Evolutionary conservation across 805 yeast genomes (phyloP).

Genomic region (Saccharomyces jurei): DNA sequence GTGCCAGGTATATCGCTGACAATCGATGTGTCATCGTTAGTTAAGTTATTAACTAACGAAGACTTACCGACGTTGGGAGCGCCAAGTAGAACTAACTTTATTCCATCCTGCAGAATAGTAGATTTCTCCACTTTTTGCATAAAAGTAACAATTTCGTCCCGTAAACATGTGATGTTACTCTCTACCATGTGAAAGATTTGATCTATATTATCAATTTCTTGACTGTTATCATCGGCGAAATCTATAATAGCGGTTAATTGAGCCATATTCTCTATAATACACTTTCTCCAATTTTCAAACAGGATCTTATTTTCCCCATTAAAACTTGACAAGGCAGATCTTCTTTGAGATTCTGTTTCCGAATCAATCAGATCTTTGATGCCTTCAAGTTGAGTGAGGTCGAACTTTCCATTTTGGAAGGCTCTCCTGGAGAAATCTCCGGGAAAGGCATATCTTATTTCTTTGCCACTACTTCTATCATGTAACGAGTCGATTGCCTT

Average conservation of each 20-base stretch:
- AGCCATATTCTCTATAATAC: slow-evolving; percentile 60
- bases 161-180: slow-evolving; percentile 34
- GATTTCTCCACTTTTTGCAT: slow-evolving; percentile 43
- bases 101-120: slow-evolving; percentile 62
- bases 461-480: slow-evolving; percentile 30
- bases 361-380: slow-evolving; percentile 83
- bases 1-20: slow-evolving; percentile 92
- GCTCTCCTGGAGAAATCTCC: slow-evolving; percentile 91
- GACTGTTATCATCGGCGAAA: slow-evolving; percentile 78
- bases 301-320: slow-evolving; percentile 54
- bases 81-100: slow-evolving; percentile 67
- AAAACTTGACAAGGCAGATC: slow-evolving; percentile 64
- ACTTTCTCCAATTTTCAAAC: slow-evolving; percentile 59
- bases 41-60: slow-evolving; percentile 68
- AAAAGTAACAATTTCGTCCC: slow-evolving; percentile 37
- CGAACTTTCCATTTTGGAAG: slow-evolving; percentile 73
- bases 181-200: slow-evolving; percentile 46
- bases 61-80: slow-evolving; percentile 97
- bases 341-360: slow-evolving; percentile 83
- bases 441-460: slow-evolving; percentile 75
- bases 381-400: slow-evolving; percentile 86
- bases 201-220: slow-evolving; percentile 57
- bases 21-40: slow-evolving; percentile 76
- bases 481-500: slow-evolving; percentile 51
- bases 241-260: slow-evolving; percentile 82